These are phyloP conservation scores for Fusarium sp. DNA, from an alignment of 2,329 filamentous ascomycete species.

Conservation along the genomic window DNA sequence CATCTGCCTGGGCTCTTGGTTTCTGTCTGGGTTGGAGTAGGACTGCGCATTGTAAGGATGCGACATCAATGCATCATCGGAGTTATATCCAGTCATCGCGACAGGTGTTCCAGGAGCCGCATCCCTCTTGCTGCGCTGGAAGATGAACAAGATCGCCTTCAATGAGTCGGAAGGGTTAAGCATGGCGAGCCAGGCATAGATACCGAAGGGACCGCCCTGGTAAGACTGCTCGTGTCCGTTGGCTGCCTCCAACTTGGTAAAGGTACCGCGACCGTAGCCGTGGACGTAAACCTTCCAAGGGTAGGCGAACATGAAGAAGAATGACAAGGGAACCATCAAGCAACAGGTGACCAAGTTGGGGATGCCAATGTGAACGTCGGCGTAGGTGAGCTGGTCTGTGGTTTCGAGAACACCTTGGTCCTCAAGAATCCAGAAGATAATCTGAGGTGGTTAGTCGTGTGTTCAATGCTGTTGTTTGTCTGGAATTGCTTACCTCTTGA, in stretches of 20 bases:
- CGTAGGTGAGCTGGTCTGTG: conserved; percentile 35
- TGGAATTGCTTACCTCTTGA: conserved; percentile 20
- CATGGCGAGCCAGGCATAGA: conserved; percentile 36
- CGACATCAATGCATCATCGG: conserved; percentile 3
- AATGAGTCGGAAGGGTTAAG: conserved; percentile 32
- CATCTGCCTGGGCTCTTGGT: background rate
- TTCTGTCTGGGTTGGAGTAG: background rate
- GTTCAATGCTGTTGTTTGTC: fast-evolving
- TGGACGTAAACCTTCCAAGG: conserved; percentile 37
- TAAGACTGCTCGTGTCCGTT: conserved; percentile 5
- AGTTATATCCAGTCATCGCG: conserved; percentile 18
- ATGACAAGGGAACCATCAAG: conserved; percentile 36
- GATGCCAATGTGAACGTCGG: conserved; percentile 39
- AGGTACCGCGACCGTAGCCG: conserved; percentile 11
- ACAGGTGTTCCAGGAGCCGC: background rate
- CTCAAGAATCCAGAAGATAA: conserved; percentile 35
- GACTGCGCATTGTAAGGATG: conserved; percentile 13
- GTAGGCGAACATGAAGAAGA: conserved; percentile 38
- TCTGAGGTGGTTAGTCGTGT: background rate
- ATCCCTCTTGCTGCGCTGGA: background rate
- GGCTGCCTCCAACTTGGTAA: conserved; percentile 12
- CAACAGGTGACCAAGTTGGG: conserved; percentile 38
- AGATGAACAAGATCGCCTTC: conserved; percentile 29
- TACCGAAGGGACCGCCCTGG: conserved; percentile 32
- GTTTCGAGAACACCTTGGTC: conserved; percentile 22